Evolutionary conservation across 1,284 basidiomycete genomes (phyloP), one percentile per base, ranked within the genome.

Genomic region (Leccinum holopus): DNA sequence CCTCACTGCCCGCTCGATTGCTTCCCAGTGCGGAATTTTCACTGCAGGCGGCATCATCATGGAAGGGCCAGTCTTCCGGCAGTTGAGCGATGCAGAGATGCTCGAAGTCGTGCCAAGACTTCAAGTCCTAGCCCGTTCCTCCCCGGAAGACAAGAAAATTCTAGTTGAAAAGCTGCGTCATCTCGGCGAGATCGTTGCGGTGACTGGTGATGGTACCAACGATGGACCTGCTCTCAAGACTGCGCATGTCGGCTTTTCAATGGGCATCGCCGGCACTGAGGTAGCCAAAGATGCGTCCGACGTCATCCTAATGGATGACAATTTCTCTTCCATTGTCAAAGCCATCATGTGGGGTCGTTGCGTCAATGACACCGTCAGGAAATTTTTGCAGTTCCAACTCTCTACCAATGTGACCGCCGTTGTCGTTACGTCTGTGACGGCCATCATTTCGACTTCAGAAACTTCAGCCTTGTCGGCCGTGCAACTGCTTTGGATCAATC

Each of bases 301-400:
- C 73, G 98, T 99, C 72, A 97, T 99, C 70, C 86, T 99, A 56
- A 97, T 98, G 95, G 92, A 95, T 74, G 97, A 98, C 79, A 97
- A 98, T 76, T 98, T 99, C 76, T 82, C 93, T 9, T 95, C 93
- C 16, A 97, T 99, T 74, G 94, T 98, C 67, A 91, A 94, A 71
- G 97, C 96, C 61, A 96, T 99, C 72, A 96, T 97, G 84, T 99
- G 97, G 97, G 97, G 97, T 54, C 93, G 97, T 63, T 97, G 95
- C 75, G 96, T 99, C 66, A 98, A 98, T 77, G 97, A 99, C 75
- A 87, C 95, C 0, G 97, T 98, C 65, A 90, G 92, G 75, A 98
- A 98, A 81, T 99, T 98, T 81, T 75, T 99, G 65, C 97, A 98
- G 80, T 98, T 98, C 86, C 97, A 99, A 80, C 85, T 99, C 67